Base-by-base conservation (phyloP, 1,284 basidiomycete species). In the Anthracocystis setariae region DNA sequence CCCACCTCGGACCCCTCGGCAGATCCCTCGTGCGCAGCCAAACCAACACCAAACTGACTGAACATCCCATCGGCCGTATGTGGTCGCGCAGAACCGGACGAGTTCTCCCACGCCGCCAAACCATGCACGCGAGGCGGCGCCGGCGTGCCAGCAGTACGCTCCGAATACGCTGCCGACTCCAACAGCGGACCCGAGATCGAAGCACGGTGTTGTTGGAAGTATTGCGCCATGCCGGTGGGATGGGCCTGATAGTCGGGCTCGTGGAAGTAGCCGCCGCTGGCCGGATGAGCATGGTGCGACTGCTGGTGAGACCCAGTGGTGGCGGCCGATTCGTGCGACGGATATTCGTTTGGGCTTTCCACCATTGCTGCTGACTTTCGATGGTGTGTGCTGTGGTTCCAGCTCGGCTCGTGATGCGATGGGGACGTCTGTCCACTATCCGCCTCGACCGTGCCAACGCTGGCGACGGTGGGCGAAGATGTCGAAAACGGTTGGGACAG, bases 1-100 rank as follows among this genome's bases (percentile, higher is more conserved):
- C 40, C 24, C 13, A 58, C 2, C 2, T 29, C 38, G n/a, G 62
- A 54, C 21, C 33, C 23, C 12, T 65, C 62, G 17, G 53, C 38
- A 5, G 56, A 45, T 17, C 52, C 18, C 12, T 58, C 58, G 20
- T 66, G 62, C 17, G 57, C 45, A 15, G 53, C n/a, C 8, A 43
- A 52, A 25, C 38, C 50, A 18, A 64, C 21, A 23, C 61, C 61
- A 20, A 73, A 73, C 3, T 73, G 70, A n/a, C 68, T 76, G 38
- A 78, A 79, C 63, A 79, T 51, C 33, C 76, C 77, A 42, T 79
- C 77, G 13, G 77, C 77, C 5, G 77, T 79, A 65, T 79, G 77
- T 2, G 77, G 77, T n/a, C 77, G 51, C 17, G 77, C 71, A 2
- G 52, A 58, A 3, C 76, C 77, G 15, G 68, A 58, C 15, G 77